A percentile compares a stretch with the other conserved stretches of the same genome.
Evolutionary conservation across 176 grass and related monocot species (phyloP).

Genomic region (Stipa capillata): DNA sequence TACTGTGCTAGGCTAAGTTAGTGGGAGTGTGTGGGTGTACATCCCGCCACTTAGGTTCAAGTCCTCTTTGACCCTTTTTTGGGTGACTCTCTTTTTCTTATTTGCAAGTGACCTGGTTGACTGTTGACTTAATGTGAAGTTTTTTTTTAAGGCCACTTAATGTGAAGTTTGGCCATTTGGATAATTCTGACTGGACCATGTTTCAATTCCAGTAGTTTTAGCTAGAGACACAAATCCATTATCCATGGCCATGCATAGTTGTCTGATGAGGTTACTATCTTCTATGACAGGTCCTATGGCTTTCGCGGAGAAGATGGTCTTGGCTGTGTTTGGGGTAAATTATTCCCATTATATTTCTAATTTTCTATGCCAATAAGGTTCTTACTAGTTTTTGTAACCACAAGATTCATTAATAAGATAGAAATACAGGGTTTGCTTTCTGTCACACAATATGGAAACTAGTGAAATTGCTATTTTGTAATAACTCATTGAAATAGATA

Average conservation of each 20-base stretch:
- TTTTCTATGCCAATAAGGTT: too few species aligned
- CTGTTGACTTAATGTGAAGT: background rate
- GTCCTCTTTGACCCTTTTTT: too few species aligned
- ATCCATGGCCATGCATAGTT: background rate
- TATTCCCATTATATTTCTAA: background rate
- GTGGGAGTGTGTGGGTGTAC: too few species aligned
- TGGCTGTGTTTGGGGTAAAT: conserved; percentile 79
- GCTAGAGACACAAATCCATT: background rate
- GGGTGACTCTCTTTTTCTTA: background rate
- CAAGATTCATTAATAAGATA: background rate
- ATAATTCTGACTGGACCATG: background rate
- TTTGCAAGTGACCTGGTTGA: background rate
- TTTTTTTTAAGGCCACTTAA: too few species aligned
- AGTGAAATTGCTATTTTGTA: conserved; percentile 26
- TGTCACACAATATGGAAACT: background rate
- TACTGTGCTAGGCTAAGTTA: background rate
- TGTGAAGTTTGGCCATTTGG: background rate
- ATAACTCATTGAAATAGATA: background rate
- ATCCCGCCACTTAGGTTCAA: too few species aligned
- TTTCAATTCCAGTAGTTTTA: background rate
- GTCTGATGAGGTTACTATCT: background rate
- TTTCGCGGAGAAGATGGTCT: conserved; percentile 92
- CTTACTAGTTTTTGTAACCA: background rate
- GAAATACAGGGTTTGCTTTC: background rate
- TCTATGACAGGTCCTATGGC: conserved; percentile 64